Evolutionary conservation across 1,139 yeast genomes (phyloP), one percentile per base, ranked within the genome.

Genomic region (Saccharomyces hybrid): DNA sequence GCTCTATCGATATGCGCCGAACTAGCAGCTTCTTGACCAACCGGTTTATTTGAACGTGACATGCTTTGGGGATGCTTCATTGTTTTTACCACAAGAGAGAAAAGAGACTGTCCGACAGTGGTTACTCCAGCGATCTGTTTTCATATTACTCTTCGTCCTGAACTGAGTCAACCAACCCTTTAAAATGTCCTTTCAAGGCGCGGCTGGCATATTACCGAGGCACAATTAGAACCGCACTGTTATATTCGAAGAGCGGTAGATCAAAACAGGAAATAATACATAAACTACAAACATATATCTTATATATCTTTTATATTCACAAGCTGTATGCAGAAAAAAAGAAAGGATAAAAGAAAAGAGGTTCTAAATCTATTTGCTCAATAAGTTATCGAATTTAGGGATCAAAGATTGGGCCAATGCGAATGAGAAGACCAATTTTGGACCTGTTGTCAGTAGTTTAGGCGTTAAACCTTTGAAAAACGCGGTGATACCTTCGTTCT

Each of bases 381-480:
- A 69, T 59, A 84, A 64, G 64, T 83, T 83, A 72, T 93, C 99
- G 68, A 91, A 89, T 61, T 95, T 95, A 57, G 99, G 98, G 64
- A 93, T 93, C 77, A 93, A 82, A 49, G 96, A 80, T 76, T 93
- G 99, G 49, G 98, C 99, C 71, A 93, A 76, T 13, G 99, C 98
- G 70, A 93, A 93, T 27, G 96, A 88, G 74, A 93, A 93, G 53
- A 93, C 99, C 67, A 93, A 81, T 77, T 93, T 93, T 57, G 99
- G 99, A 63, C 99, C 99, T 49, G 99, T 91, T 52, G 99, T 93
- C 72, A 93, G 81, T 68, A 93, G 80, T 74, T 93, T 93, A 57
- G 99, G 99, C 57, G 96, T 87, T 70, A 93, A 82, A 48, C 99
- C 99, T 76, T 93, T 93, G 82, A 93, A 93, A 76, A 93, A 93